A percentile compares a stretch with the other conserved stretches of the same genome.
These are phyloP conservation scores for Gracilaria caudata DNA, from an alignment of 23 red algal species.

Conservation along the genomic window DNA sequence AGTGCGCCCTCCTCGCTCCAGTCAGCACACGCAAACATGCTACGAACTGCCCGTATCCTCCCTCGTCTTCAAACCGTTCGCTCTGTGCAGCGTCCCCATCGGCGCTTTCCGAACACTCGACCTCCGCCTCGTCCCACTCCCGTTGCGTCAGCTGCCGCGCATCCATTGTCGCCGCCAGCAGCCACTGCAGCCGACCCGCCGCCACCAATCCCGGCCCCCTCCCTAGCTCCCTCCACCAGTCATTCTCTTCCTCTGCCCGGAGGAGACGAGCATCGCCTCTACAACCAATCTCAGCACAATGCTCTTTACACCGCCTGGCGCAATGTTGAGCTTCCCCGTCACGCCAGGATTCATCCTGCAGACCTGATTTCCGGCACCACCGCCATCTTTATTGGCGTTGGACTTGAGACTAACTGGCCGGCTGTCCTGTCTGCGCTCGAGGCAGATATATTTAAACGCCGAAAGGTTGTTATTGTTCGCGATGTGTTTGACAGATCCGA, in stretches of 20 bases:
- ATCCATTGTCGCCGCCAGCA: neutral
- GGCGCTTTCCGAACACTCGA: neutral
- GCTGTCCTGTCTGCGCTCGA: constrained; percentile 65
- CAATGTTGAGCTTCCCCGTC: constrained; percentile 31
- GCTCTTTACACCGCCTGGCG: constrained; percentile 14
- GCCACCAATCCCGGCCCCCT: neutral
- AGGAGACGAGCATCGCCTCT: constrained; percentile 19
- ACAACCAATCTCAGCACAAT: neutral
- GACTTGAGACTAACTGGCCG: constrained; percentile 70
- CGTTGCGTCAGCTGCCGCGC: neutral
- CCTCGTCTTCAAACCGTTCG: neutral
- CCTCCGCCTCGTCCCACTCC: neutral
- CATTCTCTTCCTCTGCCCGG: constrained; percentile 60
- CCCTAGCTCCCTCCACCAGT: constrained; percentile 46
- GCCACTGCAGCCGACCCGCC: neutral
- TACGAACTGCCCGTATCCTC: neutral
- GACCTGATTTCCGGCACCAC: constrained; percentile 57
- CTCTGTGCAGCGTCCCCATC: neutral
- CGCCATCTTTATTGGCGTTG: constrained; percentile 76
- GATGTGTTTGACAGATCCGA: constrained; percentile 86
- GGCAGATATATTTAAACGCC: constrained; percentile 34
- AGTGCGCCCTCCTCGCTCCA: neutral
- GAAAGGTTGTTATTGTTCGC: constrained; percentile 69
- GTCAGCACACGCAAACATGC: constrained; percentile 5
- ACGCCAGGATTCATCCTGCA: constrained; percentile 22